A percentile compares a stretch with the other conserved stretches of the same genome.
These are phyloP conservation scores for Phanerochaete carnosa DNA, from an alignment of 768 basidiomycete species.

Conservation along the genomic window DNA sequence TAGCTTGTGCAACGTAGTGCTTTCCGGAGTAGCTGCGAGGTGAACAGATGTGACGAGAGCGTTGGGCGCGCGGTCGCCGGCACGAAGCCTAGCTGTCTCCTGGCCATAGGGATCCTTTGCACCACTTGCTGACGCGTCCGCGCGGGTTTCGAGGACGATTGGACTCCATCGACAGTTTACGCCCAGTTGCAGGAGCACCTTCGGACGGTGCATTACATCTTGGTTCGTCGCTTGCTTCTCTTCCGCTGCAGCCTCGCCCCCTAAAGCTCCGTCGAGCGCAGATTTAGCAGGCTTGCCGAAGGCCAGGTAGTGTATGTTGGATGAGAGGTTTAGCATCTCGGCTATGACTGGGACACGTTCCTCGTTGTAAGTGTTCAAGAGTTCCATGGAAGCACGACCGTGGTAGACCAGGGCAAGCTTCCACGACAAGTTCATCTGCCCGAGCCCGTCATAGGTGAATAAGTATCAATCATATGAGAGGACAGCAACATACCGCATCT, in stretches of 20 bases:
- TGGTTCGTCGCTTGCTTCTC: neutral
- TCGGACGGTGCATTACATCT: slow-evolving; percentile 11
- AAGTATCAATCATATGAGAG: neutral
- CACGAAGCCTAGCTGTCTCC: neutral
- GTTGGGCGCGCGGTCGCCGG: slow-evolving; percentile 10
- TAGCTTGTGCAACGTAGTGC: neutral
- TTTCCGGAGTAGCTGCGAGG: neutral
- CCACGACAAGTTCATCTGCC: slow-evolving; percentile 29
- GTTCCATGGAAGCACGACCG: slow-evolving; percentile 17
- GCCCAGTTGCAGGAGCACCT: slow-evolving; percentile 38
- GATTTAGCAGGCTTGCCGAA: slow-evolving; percentile 14
- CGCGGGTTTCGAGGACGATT: slow-evolving; percentile 39
- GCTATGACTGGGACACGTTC: slow-evolving; percentile 30
- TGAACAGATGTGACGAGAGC: neutral
- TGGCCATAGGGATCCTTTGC: slow-evolving; percentile 17
- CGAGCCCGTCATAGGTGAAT: neutral
- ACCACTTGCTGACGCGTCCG: slow-evolving; percentile 15
- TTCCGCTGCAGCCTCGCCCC: slow-evolving; percentile 1
- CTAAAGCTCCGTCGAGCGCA: slow-evolving; percentile 14
- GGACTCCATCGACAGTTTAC: slow-evolving; percentile 53
- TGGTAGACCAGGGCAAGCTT: slow-evolving; percentile 28
- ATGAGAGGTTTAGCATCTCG: slow-evolving; percentile 27
- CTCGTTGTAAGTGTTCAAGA: slow-evolving; percentile 24
- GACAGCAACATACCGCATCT: neutral
- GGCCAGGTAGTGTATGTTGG: slow-evolving; percentile 28